Conservation (phyloP, 192 early-diverging fungal species). For the Borealophlyctis nickersoniae region DNA sequence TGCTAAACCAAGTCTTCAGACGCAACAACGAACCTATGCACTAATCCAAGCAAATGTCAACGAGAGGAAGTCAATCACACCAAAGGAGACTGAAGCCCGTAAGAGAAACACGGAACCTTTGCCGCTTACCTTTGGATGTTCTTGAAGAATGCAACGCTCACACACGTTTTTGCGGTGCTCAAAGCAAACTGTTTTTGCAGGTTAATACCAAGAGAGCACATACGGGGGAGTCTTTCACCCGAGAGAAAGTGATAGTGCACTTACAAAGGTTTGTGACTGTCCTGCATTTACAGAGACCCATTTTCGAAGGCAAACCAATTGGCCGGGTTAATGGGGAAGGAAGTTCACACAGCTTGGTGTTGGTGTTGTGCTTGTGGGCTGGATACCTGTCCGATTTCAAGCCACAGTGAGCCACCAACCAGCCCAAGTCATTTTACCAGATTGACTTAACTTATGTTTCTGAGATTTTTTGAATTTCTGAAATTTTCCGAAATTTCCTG, state of each 20-base stretch:
- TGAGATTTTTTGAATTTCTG: too few relatives aligned
- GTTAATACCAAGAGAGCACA: background rate
- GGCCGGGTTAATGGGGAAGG: too few relatives aligned
- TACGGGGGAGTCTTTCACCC: too few relatives aligned
- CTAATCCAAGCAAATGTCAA: background rate
- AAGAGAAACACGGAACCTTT: background rate
- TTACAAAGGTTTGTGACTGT: conserved; percentile 50
- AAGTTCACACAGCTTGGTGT: too few relatives aligned
- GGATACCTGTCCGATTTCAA: too few relatives aligned
- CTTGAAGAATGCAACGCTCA: conserved; percentile 46
- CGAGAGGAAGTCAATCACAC: background rate
- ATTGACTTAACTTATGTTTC: too few relatives aligned
- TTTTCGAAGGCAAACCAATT: too few relatives aligned
- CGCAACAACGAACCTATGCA: background rate
- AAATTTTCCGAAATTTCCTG: too few relatives aligned
- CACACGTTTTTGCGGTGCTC: conserved; percentile 54
- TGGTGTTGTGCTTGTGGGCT: too few relatives aligned
- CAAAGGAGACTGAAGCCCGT: too few relatives aligned
- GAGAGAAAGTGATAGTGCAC: background rate
- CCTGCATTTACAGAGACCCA: conserved; percentile 54
- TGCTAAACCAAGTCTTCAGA: conserved; percentile 4
- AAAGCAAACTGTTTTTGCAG: conserved; percentile 34
- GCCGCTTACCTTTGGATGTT: conserved; percentile 34
- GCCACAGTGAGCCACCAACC: too few relatives aligned
- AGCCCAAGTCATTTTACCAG: too few relatives aligned